Conservation (phyloP, 1,284 basidiomycete species). For the Irpex sp. region DNA sequence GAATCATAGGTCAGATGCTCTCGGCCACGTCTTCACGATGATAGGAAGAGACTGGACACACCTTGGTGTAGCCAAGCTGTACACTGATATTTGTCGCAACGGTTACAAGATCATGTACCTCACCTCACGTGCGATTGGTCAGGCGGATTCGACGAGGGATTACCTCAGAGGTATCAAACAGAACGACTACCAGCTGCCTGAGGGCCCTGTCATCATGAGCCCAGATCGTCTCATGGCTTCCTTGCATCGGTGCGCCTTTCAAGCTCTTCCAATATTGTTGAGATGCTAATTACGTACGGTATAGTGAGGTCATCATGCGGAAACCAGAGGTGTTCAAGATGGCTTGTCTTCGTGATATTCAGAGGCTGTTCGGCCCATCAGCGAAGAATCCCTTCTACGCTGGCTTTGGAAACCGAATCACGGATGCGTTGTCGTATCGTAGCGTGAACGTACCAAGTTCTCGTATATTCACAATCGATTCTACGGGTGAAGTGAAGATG, state of each 20-base stretch:
- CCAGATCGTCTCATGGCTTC: conserved; percentile 95
- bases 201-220: conserved; percentile 99
- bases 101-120: conserved; percentile 99
- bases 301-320: conserved; percentile 94
- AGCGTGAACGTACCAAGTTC: conserved; percentile 94
- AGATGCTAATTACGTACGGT: background rate
- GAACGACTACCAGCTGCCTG: conserved; percentile 92
- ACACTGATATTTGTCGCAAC: conserved; percentile 94
- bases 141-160: conserved; percentile 95
- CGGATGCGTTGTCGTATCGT: conserved; percentile 95
- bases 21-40: conserved; percentile 98
- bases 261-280: background rate
- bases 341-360: conserved; percentile 97
- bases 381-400: conserved; percentile 87
- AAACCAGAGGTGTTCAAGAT: conserved; percentile 99
- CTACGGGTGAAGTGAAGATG: conserved; percentile 94
- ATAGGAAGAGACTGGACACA: conserved; percentile 99
- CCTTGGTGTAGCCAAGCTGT: conserved; percentile 95
- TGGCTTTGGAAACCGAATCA: conserved; percentile 98
- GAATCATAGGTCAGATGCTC: conserved; percentile 80
- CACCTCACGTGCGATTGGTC: conserved; percentile 96
- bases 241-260: conserved; percentile 73
- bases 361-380: conserved; percentile 81
- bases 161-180: conserved; percentile 96
- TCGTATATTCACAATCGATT: conserved; percentile 97